Base-by-base conservation (phyloP, 306 rosid genomes). In the Cyamopsis tetragonoloba region DNA sequence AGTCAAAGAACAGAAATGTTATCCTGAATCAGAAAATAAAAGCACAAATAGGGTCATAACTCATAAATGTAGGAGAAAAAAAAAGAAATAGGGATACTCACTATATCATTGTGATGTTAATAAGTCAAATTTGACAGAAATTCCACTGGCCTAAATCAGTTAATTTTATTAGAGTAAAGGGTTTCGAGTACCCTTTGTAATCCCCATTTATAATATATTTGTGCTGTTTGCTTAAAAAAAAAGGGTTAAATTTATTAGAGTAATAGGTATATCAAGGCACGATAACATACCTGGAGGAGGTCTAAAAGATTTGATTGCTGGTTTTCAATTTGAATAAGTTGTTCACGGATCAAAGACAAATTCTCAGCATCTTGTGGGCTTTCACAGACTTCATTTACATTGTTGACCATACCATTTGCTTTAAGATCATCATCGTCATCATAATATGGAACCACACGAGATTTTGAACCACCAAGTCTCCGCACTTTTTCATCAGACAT, bases 291-390 rank as follows among this genome's bases (percentile, higher is more conserved):
- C 97, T 86, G 97, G 54, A 95, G 95, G 39, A 86, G 83, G 72
- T 95, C 87, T 62, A 90, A 69, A 15, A 95, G 82, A 80, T 81
- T 88, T 32, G 95, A 85, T 68, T 95, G 97, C 79, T 90, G 99
- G 78, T 88, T 90, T 86, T 95, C 99, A 39, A 95, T 95, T 83
- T 95, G 97, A 73, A 89, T 66, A 56, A 95, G 97, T 60, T 95
- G 97, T 31, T 85, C 95, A 4, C 96, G 88, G 65, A 95, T 90
- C 87, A 85, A 49, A 42, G 85, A 83, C 75, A 95, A 81, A 69
- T 85, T 91, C 77, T 88, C 97, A 54, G 64, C 87, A 66, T 90
- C 99, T 82, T 83, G 91, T 41, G 68, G 85, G 71, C 64, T 83
- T 75, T 87, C 97, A 62, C 78, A 77, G 68, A 37, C 56, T 57